Conservation (phyloP, 2,329 filamentous ascomycete species). For the Penicillium hordei region DNA sequence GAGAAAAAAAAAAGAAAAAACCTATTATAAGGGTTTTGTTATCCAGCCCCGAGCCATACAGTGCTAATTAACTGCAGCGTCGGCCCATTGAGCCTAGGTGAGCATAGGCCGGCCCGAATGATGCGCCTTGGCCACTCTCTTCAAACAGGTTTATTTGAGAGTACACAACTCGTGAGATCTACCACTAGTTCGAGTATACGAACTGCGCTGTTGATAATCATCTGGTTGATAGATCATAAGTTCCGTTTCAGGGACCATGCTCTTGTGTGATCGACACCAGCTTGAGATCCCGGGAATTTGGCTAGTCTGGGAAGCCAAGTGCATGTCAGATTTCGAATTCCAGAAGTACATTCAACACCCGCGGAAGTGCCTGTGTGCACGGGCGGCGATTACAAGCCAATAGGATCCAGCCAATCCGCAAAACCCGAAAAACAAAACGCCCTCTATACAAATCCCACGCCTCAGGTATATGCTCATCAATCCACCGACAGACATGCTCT, state of each 20-base stretch:
- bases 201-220: not conserved
- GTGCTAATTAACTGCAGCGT: not conserved
- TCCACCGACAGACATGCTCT: not conserved
- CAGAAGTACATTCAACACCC: constrained; percentile 1
- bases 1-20: too few species aligned
- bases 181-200: constrained; percentile 1
- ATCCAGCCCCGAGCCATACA: not conserved
- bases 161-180: constrained; percentile 1
- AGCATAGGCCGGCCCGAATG: not conserved
- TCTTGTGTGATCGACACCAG: constrained; percentile 1
- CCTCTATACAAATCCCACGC: constrained; percentile 5
- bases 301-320: not conserved
- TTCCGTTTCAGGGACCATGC: not conserved
- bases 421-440: not conserved
- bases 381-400: constrained; percentile 1
- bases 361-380: not conserved
- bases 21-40: not conserved
- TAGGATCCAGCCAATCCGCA: constrained; percentile 1
- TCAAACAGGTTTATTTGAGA: not conserved
- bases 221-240: constrained; percentile 8
- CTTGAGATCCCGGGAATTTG: not conserved
- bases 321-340: not conserved
- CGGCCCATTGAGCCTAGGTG: not conserved
- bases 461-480: constrained; percentile 3
- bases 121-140: not conserved